Evolutionary conservation across 176 grass and related monocot genomes (phyloP), one percentile per base, ranked within the genome.

Genomic region (Oryza meridionalis): DNA sequence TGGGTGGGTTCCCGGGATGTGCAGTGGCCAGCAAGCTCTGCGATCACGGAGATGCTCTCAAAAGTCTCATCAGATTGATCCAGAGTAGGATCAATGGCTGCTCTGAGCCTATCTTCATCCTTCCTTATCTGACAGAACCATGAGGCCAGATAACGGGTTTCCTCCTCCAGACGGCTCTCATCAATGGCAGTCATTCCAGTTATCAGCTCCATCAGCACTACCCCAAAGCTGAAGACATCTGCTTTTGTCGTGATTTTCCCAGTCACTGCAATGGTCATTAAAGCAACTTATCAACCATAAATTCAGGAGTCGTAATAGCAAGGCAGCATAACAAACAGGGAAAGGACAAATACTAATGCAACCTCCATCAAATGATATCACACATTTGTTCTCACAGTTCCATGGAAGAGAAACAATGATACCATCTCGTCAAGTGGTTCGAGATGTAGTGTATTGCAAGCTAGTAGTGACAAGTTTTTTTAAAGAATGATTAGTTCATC

Each of bases 161-260:
- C 96, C 89, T 96, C 88, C 1, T 82, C 96, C 8, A 85, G 58
- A 7, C 91, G 91, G 37, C 45, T 81, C 73, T 99, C 96, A 66
- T 99, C 96, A 13, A 96, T 86, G 42, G 96, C 96, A 2, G 86
- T 90, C 66, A 90, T 70, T 77, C 96, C 96, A 26, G 93, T 99
- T 84, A 99, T 77, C 81, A 98, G 79, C 81, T 98, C 96, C 91
- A 99, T 92, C 75, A 99, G 89, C 72, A 99, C 96, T 65, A 99
- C 96, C 70, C 96, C 93, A 1, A 89, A 99, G 81, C 93, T 99
- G 91, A 96, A 99, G 32, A 99, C 93, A 26, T 99, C 96, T 12
- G 91, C 88, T 38, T 99, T 99, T 11, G 96, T 96, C 37, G 96
- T 96, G 83, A 99, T 92, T 67, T 99, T 99, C 10, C 96, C 96